Percentiles rank a stretch among this genome's conserved stretches.
These are phyloP conservation scores for Verticillium tricorpus DNA, from an alignment of 2,329 filamentous ascomycete genomes.

Conservation along the genomic window DNA sequence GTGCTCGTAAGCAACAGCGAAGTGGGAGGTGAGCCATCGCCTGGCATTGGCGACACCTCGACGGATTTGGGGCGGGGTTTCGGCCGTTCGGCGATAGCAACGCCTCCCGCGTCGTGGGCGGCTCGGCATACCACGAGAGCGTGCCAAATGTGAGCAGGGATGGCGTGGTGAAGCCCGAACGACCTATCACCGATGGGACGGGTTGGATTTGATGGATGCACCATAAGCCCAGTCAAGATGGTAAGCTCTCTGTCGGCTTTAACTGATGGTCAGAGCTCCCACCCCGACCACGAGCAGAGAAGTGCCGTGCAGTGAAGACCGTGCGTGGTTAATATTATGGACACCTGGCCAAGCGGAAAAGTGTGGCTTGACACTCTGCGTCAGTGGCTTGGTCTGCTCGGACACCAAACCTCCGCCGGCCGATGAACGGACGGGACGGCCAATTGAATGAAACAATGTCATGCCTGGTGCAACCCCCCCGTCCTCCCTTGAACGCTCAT, in stretches of 20 bases:
- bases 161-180: neutral
- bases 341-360: neutral
- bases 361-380: neutral
- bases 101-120: neutral
- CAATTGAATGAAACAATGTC: neutral
- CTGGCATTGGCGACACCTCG: neutral
- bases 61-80: neutral
- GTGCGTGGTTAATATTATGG: too few relatives aligned
- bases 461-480: neutral
- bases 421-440: neutral
- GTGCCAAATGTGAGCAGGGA: neutral
- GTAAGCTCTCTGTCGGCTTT: neutral
- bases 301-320: neutral
- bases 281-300: neutral
- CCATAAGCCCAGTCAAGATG: too few relatives aligned
- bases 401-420: neutral
- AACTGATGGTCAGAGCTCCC: neutral
- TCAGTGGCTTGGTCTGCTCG: neutral
- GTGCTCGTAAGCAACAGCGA: neutral
- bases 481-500: neutral
- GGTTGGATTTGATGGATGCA: neutral
- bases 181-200: neutral
- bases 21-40: neutral
- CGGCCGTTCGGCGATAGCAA: neutral
- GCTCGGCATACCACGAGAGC: neutral